These are phyloP conservation scores for Bipolaris gigantea DNA, from an alignment of 2,329 filamentous ascomycete species.

Conservation along the genomic window DNA sequence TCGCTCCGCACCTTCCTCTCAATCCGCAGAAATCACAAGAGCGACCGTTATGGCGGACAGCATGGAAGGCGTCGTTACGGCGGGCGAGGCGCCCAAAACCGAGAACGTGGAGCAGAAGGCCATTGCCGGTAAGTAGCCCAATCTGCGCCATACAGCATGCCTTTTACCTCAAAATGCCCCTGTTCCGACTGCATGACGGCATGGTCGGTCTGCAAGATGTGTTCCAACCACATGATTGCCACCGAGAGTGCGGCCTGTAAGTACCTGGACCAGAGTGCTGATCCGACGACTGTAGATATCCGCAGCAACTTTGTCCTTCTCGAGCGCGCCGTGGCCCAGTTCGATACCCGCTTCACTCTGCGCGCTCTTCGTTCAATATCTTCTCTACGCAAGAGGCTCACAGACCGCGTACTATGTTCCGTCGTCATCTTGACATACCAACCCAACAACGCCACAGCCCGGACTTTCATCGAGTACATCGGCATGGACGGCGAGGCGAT, in stretches of 20 bases:
- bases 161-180: slow-evolving; percentile 28
- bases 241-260: slow-evolving; percentile 32
- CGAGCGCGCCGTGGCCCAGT: slow-evolving; percentile 87
- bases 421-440: slow-evolving; percentile 81
- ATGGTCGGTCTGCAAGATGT: slow-evolving; percentile 31
- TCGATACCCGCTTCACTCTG: slow-evolving; percentile 93
- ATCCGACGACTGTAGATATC: slow-evolving; percentile 68
- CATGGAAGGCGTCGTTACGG: slow-evolving; percentile 53
- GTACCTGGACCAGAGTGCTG: slow-evolving; percentile 36
- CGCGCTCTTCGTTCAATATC: slow-evolving; percentile 94
- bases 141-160: slow-evolving; percentile 15
- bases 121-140: slow-evolving; percentile 40
- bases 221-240: slow-evolving; percentile 35
- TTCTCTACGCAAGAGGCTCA: slow-evolving; percentile 88
- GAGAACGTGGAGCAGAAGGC: slow-evolving; percentile 48
- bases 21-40: slow-evolving; percentile 11
- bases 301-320: slow-evolving; percentile 90
- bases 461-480: slow-evolving; percentile 70
- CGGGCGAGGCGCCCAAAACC: slow-evolving; percentile 46
- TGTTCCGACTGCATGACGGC: slow-evolving; percentile 26
- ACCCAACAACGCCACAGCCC: slow-evolving; percentile 65
- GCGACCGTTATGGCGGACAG: slow-evolving; percentile 51
- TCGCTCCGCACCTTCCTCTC: slow-evolving; percentile 21
- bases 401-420: slow-evolving; percentile 76
- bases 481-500: slow-evolving; percentile 68